phyloP scores from a whole-genome alignment of 1,284 basidiomycete species.

The Ceratobasidium papillatum region DNA sequence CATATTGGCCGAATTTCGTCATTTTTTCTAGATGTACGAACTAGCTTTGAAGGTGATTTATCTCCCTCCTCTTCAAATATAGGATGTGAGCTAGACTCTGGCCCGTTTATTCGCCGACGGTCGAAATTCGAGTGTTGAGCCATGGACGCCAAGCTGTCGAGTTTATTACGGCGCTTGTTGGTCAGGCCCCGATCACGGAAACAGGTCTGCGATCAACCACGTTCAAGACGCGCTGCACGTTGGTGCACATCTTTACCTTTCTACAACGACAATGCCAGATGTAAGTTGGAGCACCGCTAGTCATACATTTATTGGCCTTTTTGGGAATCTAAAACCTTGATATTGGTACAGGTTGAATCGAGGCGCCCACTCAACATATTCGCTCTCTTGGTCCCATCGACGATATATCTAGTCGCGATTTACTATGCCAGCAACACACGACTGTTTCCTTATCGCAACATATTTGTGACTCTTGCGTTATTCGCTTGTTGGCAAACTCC shows the following conservation, averaged over 20 bases:
- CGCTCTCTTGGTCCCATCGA: conserved; percentile 19
- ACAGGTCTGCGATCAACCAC: conserved; percentile 16
- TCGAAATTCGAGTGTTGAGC: conserved; percentile 62
- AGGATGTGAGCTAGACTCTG: conserved; percentile 79
- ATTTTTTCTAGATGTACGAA: conserved; percentile 51
- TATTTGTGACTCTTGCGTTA: conserved; percentile 21
- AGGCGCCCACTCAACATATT: conserved; percentile 18
- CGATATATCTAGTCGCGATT: conserved; percentile 10
- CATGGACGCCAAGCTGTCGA: not conserved
- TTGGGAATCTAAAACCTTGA: not conserved
- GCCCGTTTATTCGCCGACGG: conserved; percentile 86
- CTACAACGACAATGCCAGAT: conserved; percentile 27
- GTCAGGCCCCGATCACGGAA: not conserved
- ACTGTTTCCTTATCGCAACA: conserved; percentile 27
- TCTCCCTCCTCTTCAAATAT: conserved; percentile 61
- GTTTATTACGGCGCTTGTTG: conserved; percentile 15
- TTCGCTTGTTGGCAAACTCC: conserved; percentile 30
- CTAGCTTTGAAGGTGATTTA: conserved; percentile 47
- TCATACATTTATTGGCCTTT: not conserved
- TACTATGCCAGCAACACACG: conserved; percentile 34
- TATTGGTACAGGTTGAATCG: conserved; percentile 10
- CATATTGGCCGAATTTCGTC: conserved; percentile 85
- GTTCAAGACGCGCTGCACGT: not conserved
- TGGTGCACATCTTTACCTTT: not conserved
- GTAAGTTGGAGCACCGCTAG: conserved; percentile 3